Base-by-base conservation (phyloP, 2,329 filamentous ascomycete genomes). In the Venturia oleaginea region DNA sequence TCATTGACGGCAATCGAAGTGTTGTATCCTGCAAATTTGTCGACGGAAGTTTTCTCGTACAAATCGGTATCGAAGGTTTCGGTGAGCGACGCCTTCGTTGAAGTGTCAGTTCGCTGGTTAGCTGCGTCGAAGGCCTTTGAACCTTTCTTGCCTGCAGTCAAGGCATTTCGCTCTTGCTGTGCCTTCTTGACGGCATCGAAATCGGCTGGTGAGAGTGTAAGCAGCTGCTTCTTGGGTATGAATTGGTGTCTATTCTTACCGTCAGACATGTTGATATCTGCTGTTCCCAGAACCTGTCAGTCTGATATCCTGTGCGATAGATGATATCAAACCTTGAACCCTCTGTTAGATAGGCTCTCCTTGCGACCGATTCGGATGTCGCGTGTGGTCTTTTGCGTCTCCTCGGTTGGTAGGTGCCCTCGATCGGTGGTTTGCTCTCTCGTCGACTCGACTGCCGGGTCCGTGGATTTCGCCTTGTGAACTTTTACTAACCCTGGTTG, bases 1-100 rank as follows among this genome's bases (percentile, higher is more conserved):
- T 89, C 89, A 70, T 85, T 86, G 64, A 87, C 86, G 46, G 92
- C 89, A 70, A 97, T 90, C 48, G 91, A 92, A n/a, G 86, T 90
- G 74, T 94, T 89, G 76, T 97, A 99, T 68, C 92, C 93, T 17
- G 90, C 84, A 78, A 86, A 97, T 75, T 89, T 95, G 76, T 96
- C 89, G 71, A 77, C 80, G 71, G 85, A 86, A 76, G 89, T 85
- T 73, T 85, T 83, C 66, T 92, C 91, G 80, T 97, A 97, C 60
- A 97, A 84, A 60, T 89, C 86, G 69, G 85, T 93, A 76, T 97
- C 94, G 79, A 92, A 92, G 74, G 84, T 85, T 70, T 97, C 92
- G 74, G 86, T 95, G 74, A 97, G 84, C 76, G 90, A 96, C 77
- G 89, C 90, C 84, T 96, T 97, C 76, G 88, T 92, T 71, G 89